Conservation (phyloP, 208 protist species). For the Leishmania major region DNA sequence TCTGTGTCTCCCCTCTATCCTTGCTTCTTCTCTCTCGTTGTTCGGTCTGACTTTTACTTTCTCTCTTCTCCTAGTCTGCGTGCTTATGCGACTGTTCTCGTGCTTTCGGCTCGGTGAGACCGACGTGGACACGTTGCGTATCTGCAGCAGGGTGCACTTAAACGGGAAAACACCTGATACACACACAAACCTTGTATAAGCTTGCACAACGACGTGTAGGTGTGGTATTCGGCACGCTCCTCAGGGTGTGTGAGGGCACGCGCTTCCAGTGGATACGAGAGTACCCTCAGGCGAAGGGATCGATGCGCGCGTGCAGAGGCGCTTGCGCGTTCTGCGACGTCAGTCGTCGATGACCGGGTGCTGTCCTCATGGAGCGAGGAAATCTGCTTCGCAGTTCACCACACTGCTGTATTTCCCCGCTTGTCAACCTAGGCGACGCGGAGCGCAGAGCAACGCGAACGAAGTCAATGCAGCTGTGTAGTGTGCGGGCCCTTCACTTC, state of each 20-base stretch:
- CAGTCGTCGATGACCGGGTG: not conserved
- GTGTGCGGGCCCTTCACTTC: not conserved
- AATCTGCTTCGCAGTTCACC: not conserved
- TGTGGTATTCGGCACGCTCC: not conserved
- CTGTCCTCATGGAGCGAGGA: not conserved
- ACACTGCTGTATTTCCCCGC: not conserved
- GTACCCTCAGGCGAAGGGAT: not conserved
- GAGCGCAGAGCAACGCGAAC: not conserved
- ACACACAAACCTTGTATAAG: not conserved
- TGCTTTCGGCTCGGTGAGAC: not conserved
- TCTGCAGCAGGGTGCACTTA: constrained; percentile 1
- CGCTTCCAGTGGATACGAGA: not conserved
- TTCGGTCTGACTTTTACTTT: not conserved
- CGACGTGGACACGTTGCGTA: not conserved
- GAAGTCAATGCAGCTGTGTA: not conserved
- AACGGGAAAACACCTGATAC: not conserved
- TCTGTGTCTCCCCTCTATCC: not conserved
- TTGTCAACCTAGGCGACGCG: not conserved
- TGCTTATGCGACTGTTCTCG: not conserved
- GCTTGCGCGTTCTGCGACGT: not conserved
- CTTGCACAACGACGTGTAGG: not conserved
- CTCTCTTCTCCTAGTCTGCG: not conserved
- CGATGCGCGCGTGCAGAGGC: not conserved
- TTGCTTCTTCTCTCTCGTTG: not conserved
- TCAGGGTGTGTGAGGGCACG: not conserved